Conservation (phyloP, 352 stramenopile species). For the Phytophthora cryptogea region DNA sequence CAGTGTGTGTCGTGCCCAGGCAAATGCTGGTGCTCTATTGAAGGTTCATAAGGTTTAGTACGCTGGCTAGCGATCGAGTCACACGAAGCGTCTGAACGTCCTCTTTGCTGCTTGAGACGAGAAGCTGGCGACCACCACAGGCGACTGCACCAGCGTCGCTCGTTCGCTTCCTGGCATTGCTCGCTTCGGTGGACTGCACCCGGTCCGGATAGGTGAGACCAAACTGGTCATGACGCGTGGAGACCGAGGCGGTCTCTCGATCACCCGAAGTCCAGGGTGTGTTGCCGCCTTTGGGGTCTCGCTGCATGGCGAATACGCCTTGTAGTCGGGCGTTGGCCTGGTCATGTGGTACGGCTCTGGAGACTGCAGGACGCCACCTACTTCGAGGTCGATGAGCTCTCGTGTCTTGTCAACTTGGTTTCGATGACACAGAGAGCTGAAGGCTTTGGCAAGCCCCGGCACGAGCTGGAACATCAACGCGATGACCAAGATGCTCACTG, state of each 20-base stretch:
- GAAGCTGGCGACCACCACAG: neutral
- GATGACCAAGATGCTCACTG: constrained; percentile 37
- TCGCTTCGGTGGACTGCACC: constrained; percentile 30
- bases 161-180: constrained; percentile 8
- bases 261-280: constrained; percentile 3
- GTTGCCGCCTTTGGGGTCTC: constrained; percentile 8
- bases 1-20: neutral
- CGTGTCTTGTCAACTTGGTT: constrained; percentile 13
- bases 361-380: constrained; percentile 13
- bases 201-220: constrained; percentile 30
- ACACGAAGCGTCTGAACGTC: constrained; percentile 10
- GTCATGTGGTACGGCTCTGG: constrained; percentile 37
- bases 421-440: constrained; percentile 11
- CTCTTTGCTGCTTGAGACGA: constrained; percentile 1
- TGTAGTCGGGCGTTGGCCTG: constrained; percentile 21
- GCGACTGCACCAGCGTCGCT: constrained; percentile 11
- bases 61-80: neutral
- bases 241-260: constrained; percentile 24
- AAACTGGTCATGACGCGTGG: constrained; percentile 36
- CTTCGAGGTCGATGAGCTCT: constrained; percentile 30
- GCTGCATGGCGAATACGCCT: constrained; percentile 21
- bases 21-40: neutral
- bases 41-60: constrained; percentile 1
- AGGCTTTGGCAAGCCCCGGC: constrained; percentile 2
- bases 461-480: constrained; percentile 49